Conservation (phyloP, 257 asterid species). For the Salvia miltiorrhiza region DNA sequence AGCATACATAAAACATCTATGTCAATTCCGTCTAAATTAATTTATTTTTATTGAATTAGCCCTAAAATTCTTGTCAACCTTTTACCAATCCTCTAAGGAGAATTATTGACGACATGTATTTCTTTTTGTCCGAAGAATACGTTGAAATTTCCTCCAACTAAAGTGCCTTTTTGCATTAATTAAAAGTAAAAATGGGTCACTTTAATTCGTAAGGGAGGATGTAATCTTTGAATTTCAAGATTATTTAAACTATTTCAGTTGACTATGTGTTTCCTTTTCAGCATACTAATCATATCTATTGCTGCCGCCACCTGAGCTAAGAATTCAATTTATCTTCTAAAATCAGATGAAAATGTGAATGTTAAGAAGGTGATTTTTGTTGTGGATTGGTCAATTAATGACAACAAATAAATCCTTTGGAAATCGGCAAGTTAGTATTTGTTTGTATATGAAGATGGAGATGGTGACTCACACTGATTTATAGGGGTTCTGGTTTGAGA, state of each 20-base stretch:
- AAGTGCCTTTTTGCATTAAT: background rate
- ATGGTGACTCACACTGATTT: too few species aligned
- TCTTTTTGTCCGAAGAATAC: background rate
- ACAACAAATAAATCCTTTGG: too few species aligned
- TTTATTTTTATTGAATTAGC: background rate
- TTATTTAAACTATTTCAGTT: constrained; percentile 1
- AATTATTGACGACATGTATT: background rate
- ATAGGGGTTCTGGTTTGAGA: too few species aligned
- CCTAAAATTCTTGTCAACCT: background rate
- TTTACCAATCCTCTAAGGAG: background rate
- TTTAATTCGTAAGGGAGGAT: background rate
- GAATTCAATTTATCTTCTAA: background rate
- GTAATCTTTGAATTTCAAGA: constrained; percentile 11
- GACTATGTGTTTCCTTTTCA: background rate
- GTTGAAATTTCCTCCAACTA: background rate
- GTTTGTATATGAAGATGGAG: too few species aligned
- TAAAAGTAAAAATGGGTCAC: background rate
- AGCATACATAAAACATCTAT: too few species aligned
- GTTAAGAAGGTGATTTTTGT: too few species aligned
- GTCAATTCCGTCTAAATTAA: too few species aligned
- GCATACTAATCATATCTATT: background rate
- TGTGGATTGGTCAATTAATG: too few species aligned
- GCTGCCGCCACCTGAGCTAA: background rate
- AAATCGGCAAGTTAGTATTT: too few species aligned
- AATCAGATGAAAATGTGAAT: too few species aligned